Conservation (phyloP, 805 yeast species). For the Ogataea methylovora region DNA sequence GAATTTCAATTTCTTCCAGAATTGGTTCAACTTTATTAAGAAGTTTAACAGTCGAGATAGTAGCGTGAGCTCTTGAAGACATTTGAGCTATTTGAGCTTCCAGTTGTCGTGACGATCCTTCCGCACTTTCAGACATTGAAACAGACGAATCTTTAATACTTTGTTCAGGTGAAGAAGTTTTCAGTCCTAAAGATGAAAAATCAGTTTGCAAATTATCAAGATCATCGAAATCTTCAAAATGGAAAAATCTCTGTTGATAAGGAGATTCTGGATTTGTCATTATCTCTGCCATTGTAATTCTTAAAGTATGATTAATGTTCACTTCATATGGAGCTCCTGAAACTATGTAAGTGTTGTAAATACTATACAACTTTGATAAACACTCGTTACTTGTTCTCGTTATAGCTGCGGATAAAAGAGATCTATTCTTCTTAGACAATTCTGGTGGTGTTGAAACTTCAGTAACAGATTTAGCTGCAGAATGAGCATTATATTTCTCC, state of each 20-base stretch:
- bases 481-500: not conserved
- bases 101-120: no score
- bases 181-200: no score
- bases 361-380: conserved; percentile 51
- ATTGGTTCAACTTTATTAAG: conserved; percentile 33
- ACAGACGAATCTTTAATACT: no score
- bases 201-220: not conserved
- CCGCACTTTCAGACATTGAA: no score
- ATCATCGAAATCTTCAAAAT: not conserved
- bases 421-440: conserved; percentile 17
- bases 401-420: conserved; percentile 31
- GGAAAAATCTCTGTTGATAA: not conserved
- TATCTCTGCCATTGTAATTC: conserved; percentile 18
- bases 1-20: conserved; percentile 40
- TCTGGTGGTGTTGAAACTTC: conserved; percentile 9
- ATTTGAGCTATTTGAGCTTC: no score
- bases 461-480: not conserved
- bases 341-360: conserved; percentile 59
- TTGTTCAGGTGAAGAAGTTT: no score
- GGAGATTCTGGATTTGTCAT: conserved; percentile 8
- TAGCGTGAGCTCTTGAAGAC: conserved; percentile 27
- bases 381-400: conserved; percentile 43
- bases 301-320: conserved; percentile 53
- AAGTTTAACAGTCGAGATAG: conserved; percentile 26
- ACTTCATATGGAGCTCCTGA: conserved; percentile 62